Conservation (phyloP, 352 stramenopile species). For the Pythium myriotylum region DNA sequence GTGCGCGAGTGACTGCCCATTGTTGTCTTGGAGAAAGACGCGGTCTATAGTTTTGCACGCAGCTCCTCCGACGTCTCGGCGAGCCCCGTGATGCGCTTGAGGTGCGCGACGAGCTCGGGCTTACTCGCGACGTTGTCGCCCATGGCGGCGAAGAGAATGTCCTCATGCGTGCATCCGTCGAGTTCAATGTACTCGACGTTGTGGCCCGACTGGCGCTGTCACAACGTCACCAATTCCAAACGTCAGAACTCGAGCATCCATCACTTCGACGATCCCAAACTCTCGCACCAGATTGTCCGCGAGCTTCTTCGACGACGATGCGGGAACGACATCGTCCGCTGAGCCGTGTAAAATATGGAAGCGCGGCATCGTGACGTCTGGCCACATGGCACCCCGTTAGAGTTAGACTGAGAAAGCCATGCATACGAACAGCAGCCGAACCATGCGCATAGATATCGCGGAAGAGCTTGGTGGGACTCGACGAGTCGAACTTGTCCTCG, state of each 20-base stretch:
- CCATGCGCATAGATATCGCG: slow-evolving; percentile 22
- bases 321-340: slow-evolving; percentile 63
- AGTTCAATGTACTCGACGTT: slow-evolving; percentile 46
- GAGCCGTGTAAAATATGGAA: slow-evolving; percentile 65
- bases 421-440: neutral
- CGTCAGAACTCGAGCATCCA: too few species aligned
- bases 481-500: slow-evolving; percentile 50
- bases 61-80: neutral
- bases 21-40: neutral
- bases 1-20: neutral
- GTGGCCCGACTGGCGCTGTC: slow-evolving; percentile 46
- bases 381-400: neutral
- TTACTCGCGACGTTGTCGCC: slow-evolving; percentile 57
- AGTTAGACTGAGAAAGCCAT: neutral
- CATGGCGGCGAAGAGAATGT: slow-evolving; percentile 72
- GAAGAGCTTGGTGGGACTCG: slow-evolving; percentile 53
- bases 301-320: slow-evolving; percentile 62
- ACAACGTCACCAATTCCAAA: slow-evolving; percentile 7
- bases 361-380: slow-evolving; percentile 43
- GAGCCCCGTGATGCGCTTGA: slow-evolving; percentile 40
- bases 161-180: slow-evolving; percentile 57
- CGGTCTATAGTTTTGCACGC: slow-evolving; percentile 10
- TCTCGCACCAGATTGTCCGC: slow-evolving; percentile 46
- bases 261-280: too few species aligned
- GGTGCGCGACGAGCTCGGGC: slow-evolving; percentile 37